phyloP scores from a whole-genome alignment of 495 filamentous ascomycete genomes.

The Delitschia confertaspora region DNA sequence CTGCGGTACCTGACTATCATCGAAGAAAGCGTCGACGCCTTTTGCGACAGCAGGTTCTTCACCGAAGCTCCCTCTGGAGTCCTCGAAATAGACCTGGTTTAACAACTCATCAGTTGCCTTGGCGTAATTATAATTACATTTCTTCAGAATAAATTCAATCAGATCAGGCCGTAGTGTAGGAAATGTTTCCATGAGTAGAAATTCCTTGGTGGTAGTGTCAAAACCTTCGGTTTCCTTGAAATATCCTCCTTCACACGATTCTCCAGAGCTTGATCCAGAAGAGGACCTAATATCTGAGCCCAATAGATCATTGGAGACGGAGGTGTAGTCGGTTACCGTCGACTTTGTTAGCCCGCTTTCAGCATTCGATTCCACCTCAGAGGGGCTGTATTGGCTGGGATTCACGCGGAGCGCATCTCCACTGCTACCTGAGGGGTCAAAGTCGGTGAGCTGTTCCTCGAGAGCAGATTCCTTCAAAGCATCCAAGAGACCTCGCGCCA shows the following conservation, averaged over 20 bases:
- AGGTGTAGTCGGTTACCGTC: constrained; percentile 41
- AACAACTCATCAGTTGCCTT: constrained; percentile 73
- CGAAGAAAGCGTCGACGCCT: constrained; percentile 72
- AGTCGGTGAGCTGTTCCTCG: constrained; percentile 58
- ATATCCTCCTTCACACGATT: constrained; percentile 18
- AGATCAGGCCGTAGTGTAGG: constrained; percentile 53
- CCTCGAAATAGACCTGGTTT: constrained; percentile 61
- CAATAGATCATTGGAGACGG: constrained; percentile 31
- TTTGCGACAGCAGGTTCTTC: constrained; percentile 46
- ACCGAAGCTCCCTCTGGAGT: constrained; percentile 38
- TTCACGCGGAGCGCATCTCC: constrained; percentile 26
- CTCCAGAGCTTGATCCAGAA: constrained; percentile 6
- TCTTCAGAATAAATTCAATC: constrained; percentile 55
- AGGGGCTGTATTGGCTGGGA: constrained; percentile 19
- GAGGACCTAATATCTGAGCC: constrained; percentile 21
- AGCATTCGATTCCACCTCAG: neutral
- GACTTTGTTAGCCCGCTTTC: constrained; percentile 28
- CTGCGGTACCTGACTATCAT: constrained; percentile 36
- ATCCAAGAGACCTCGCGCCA: constrained; percentile 48
- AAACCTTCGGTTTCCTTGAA: constrained; percentile 32
- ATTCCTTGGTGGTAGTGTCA: constrained; percentile 43
- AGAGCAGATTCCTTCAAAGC: constrained; percentile 50
- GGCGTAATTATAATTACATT: constrained; percentile 52
- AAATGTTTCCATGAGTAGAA: constrained; percentile 58
- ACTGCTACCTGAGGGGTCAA: constrained; percentile 69